Evolutionary conservation across 768 basidiomycete genomes (phyloP).

Genomic region (Hericium rajendrae): DNA sequence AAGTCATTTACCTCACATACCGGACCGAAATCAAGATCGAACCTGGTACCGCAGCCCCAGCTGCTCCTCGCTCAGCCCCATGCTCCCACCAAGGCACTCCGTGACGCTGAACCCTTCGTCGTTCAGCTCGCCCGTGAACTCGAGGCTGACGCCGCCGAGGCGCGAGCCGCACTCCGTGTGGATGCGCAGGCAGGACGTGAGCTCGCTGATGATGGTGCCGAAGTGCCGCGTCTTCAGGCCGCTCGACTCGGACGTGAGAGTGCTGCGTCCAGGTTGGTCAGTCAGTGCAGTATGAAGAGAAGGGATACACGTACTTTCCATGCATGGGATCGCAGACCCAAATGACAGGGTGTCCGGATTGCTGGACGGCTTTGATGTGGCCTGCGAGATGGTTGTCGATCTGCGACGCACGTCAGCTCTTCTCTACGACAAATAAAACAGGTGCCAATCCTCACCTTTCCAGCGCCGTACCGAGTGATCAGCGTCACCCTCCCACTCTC

Average conservation of each 20-base stretch:
- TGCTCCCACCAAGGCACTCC: slow-evolving; percentile 93
- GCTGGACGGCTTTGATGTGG: slow-evolving; percentile 76
- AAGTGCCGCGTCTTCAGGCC: slow-evolving; percentile 91
- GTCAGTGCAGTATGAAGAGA: not conserved
- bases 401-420: slow-evolving; percentile 27
- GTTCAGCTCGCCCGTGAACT: slow-evolving; percentile 87
- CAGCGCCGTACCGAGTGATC: slow-evolving; percentile 90
- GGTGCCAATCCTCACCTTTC: slow-evolving; percentile 41
- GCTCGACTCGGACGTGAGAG: slow-evolving; percentile 56
- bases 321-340: slow-evolving; percentile 99
- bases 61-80: slow-evolving; percentile 86
- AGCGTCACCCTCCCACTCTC: slow-evolving; percentile 79
- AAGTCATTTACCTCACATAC: not conserved
- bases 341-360: slow-evolving; percentile 75
- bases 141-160: slow-evolving; percentile 77
- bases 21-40: slow-evolving; percentile 7
- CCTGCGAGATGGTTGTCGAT: slow-evolving; percentile 63
- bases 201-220: slow-evolving; percentile 79
- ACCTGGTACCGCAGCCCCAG: slow-evolving; percentile 87
- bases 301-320: slow-evolving; percentile 70
- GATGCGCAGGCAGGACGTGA: slow-evolving; percentile 72
- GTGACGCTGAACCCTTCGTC: slow-evolving; percentile 61
- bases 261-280: slow-evolving; percentile 36
- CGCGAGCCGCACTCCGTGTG: slow-evolving; percentile 67
- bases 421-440: not conserved